phyloP scores from a whole-genome alignment of 1,284 basidiomycete species.

The Malassezia pachydermatis region DNA sequence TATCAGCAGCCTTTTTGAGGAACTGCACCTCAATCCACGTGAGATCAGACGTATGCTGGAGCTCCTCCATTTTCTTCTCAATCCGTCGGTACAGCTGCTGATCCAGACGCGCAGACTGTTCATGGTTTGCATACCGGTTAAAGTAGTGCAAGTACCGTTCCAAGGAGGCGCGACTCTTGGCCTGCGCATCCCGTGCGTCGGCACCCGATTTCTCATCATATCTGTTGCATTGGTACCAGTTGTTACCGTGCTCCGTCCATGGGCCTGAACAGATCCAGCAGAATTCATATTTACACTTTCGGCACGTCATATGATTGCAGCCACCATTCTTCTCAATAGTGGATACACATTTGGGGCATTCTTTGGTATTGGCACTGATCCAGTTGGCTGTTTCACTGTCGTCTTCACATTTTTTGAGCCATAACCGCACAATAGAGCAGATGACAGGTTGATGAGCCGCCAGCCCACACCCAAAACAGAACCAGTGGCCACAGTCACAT shows the following conservation, averaged over 20 bases:
- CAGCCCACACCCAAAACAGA: conserved; percentile 51
- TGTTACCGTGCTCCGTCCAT: conserved; percentile 94
- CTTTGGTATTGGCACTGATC: conserved; percentile 99
- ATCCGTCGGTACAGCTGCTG: conserved; percentile 83
- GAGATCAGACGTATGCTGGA: conserved; percentile 79
- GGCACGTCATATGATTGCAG: conserved; percentile 54
- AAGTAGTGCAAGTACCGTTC: conserved; percentile 70
- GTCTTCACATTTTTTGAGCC: conserved; percentile 94
- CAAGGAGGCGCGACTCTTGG: conserved; percentile 65
- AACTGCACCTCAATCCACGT: conserved; percentile 99
- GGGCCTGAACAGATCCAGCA: conserved; percentile 64
- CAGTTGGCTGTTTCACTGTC: conserved; percentile 98
- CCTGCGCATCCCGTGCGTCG: conserved; percentile 64
- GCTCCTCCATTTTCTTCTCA: conserved; percentile 99
- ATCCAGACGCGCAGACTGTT: conserved; percentile 91
- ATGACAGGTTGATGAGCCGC: conserved; percentile 79
- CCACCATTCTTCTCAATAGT: conserved; percentile 99
- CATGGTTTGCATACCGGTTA: conserved; percentile 78
- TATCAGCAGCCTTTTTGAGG: conserved; percentile 91
- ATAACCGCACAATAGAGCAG: conserved; percentile 77
- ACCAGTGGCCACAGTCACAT: conserved; percentile 63
- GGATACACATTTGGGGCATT: conserved; percentile 78
- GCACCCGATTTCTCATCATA: conserved; percentile 86
- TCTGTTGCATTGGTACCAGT: conserved; percentile 96
- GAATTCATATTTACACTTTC: conserved; percentile 53